Evolutionary conservation across 2,329 filamentous ascomycete species (phyloP).

Genomic region (Rhytidhysteron rufulum): DNA sequence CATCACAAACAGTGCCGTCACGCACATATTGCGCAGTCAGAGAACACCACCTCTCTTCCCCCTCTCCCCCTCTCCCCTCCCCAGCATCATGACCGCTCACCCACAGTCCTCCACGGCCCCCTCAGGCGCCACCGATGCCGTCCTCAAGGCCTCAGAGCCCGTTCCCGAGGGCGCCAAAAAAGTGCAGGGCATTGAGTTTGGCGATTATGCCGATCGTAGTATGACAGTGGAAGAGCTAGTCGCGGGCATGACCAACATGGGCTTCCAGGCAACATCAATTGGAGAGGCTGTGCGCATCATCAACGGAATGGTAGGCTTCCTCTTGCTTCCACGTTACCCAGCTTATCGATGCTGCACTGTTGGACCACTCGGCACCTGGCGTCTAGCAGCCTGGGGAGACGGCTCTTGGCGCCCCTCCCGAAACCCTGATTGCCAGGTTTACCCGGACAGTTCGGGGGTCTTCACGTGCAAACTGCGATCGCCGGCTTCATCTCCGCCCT

Average conservation of each 20-base stretch:
- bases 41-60: not conserved
- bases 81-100: constrained; percentile 17
- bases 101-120: constrained; percentile 32
- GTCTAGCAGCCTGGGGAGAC: too few relatives aligned
- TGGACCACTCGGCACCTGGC: too few relatives aligned
- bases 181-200: constrained; percentile 90
- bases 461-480: not conserved
- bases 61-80: constrained; percentile 3
- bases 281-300: constrained; percentile 87
- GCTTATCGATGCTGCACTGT: too few relatives aligned
- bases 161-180: constrained; percentile 74
- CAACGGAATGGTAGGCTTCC: constrained; percentile 78
- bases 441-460: too few relatives aligned
- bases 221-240: constrained; percentile 85
- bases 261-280: constrained; percentile 76
- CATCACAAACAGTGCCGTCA: too few relatives aligned
- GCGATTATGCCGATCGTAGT: constrained; percentile 67
- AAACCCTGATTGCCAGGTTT: too few relatives aligned
- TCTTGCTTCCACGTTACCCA: too few relatives aligned
- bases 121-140: constrained; percentile 63
- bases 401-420: too few relatives aligned
- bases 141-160: constrained; percentile 78
- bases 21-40: too few relatives aligned
- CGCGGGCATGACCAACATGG: constrained; percentile 79
- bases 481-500: not conserved